Base-by-base conservation (phyloP, 805 yeast genomes). In the Suhomyces vadensis region DNA sequence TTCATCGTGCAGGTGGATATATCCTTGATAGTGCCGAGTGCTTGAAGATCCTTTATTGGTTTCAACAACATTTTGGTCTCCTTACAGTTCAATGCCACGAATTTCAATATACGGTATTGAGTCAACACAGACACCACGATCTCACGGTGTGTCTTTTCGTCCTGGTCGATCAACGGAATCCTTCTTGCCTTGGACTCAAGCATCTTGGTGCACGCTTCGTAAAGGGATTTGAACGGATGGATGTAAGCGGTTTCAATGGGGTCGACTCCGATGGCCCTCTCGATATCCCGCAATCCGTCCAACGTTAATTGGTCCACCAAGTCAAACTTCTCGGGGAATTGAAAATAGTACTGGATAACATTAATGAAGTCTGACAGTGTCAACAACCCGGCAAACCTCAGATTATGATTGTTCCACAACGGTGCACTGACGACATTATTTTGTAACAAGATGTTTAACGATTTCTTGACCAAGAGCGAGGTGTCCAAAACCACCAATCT, bases 371-470 rank as follows among this genome's bases (percentile, higher is more conserved):
- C 99, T 31, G 87, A 80, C 13, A 95, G 82, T 3, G 98, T 94
- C 56, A 94, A 73, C 49, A 94, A 77, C 3, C 99, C 99, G 1
- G 97, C 97, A 72, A 94, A 94, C 57, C 86, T 77, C 11, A 96
- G 86, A 11, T 87, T 81, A 58, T 85, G 79, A 46, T 92, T 85
- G 65, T 92, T 87, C 99, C 99, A 94, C 41, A 94, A 72, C 2
- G 99, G 99, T 4, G 98, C 98, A 43, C 95, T 85, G 24, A 94
- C 97, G 57, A 94, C 89, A 61, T 88, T 87, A 64, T 94, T 94
- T 61, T 94, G 98, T 41, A 94, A 73, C 48, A 94, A 69, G 22
- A 95, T 91, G 52, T 89, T 90, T 58, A 94, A 74, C 4, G 97
- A 87, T 61, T 92, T 89, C 66, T 92, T 91, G 29, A 94, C 95